phyloP scores from a whole-genome alignment of 768 basidiomycete genomes.

The Hirschioporus abietinus region DNA sequence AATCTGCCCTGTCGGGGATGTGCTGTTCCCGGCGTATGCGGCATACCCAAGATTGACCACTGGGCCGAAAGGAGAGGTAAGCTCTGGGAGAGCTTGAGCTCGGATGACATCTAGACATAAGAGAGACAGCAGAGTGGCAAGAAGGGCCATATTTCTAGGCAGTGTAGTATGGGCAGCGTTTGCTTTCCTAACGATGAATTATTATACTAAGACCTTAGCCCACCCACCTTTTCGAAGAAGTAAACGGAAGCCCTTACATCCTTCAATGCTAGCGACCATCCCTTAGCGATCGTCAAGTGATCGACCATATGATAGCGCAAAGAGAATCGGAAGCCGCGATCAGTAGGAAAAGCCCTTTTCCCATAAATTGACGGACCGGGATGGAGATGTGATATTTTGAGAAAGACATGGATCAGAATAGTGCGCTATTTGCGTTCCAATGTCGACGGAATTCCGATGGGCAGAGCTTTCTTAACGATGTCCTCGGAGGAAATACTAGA shows the following conservation, averaged over 20 bases:
- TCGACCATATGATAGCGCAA: background rate
- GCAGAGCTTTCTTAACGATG: background rate
- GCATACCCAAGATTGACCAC: constrained; percentile 37
- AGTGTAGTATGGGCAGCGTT: background rate
- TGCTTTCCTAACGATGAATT: background rate
- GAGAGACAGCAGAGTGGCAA: background rate
- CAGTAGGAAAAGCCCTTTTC: background rate
- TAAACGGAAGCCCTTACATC: background rate
- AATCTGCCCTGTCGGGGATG: constrained; percentile 29
- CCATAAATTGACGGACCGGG: background rate
- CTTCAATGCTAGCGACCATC: background rate
- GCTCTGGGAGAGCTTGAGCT: background rate
- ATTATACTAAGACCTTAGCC: background rate
- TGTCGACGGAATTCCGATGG: background rate
- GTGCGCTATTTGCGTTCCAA: background rate
- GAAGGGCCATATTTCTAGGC: background rate
- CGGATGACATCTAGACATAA: background rate
- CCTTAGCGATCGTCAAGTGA: background rate
- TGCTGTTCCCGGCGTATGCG: constrained; percentile 35
- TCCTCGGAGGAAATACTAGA: background rate
- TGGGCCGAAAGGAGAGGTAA: constrained; percentile 20
- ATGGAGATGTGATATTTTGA: background rate
- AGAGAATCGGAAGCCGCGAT: background rate
- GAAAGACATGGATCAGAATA: background rate
- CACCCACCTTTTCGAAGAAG: background rate